These are phyloP conservation scores for Pseudofabraea citricarpa DNA, from an alignment of 2,329 filamentous ascomycete species.

Conservation along the genomic window DNA sequence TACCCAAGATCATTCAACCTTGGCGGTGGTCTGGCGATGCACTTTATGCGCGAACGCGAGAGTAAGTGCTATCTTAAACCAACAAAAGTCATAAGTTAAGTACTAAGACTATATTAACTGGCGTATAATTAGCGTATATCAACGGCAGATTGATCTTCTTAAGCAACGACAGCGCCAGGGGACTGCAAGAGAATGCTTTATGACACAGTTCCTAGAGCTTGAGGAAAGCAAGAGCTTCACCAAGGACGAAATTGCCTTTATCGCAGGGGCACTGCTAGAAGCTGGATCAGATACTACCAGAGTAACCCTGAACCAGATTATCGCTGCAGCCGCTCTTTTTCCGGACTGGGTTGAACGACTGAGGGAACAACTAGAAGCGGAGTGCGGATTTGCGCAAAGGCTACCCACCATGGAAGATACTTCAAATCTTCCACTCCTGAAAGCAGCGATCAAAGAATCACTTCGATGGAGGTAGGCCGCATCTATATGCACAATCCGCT, in stretches of 20 bases:
- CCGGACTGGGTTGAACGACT: constrained; percentile 23
- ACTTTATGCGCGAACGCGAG: constrained; percentile 16
- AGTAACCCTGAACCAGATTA: constrained; percentile 28
- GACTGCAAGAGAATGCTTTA: constrained; percentile 26
- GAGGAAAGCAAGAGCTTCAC: constrained; percentile 13
- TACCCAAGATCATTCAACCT: constrained; percentile 25
- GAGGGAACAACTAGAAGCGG: constrained; percentile 37
- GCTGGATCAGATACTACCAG: constrained; percentile 40
- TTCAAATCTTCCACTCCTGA: constrained; percentile 23
- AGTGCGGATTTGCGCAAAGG: constrained; percentile 28
- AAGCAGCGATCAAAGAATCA: constrained; percentile 22
- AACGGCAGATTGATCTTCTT: constrained; percentile 20
- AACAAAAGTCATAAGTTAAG: too few relatives aligned
- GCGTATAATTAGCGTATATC: constrained; percentile 19
- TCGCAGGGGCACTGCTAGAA: constrained; percentile 32
- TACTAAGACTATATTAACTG: too few relatives aligned
- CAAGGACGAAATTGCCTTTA: constrained; percentile 24
- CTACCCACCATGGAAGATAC: constrained; percentile 17
- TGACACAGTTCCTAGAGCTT: constrained; percentile 21
- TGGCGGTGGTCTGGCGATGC: constrained; percentile 24
- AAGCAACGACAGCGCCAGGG: constrained; percentile 19
- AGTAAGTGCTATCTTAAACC: constrained; percentile 8
- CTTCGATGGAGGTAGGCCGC: constrained; percentile 39
- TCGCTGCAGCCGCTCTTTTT: constrained; percentile 24
- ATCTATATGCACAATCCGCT: background rate